These are phyloP conservation scores for Fusarium stilboides DNA, from an alignment of 2,329 filamentous ascomycete species.

Conservation along the genomic window DNA sequence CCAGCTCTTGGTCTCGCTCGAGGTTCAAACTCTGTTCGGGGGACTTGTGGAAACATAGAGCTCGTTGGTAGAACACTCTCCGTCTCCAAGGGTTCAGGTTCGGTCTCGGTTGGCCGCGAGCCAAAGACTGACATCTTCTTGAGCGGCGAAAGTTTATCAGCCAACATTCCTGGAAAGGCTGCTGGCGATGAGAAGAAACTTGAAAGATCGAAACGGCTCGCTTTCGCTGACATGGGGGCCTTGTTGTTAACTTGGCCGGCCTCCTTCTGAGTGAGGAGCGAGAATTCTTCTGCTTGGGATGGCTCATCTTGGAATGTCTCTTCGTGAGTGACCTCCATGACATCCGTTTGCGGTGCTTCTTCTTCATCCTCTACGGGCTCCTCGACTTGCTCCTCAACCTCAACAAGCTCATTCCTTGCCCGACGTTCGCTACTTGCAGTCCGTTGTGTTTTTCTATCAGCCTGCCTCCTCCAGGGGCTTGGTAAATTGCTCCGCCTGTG, in stretches of 20 bases:
- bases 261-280: slow-evolving; percentile 58
- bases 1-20: slow-evolving; percentile 52
- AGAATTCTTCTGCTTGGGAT: slow-evolving; percentile 59
- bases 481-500: slow-evolving; percentile 51
- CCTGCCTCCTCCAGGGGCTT: slow-evolving; percentile 58
- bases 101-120: slow-evolving; percentile 29
- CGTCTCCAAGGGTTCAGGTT: slow-evolving; percentile 39
- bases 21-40: slow-evolving; percentile 54
- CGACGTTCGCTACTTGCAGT: neutral
- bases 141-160: slow-evolving; percentile 51
- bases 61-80: slow-evolving; percentile 53
- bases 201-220: slow-evolving; percentile 63
- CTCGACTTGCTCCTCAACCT: neutral
- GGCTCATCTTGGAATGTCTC: slow-evolving; percentile 36
- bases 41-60: slow-evolving; percentile 59
- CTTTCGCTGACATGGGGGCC: slow-evolving; percentile 47
- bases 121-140: slow-evolving; percentile 43
- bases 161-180: slow-evolving; percentile 55
- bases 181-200: slow-evolving; percentile 73
- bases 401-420: slow-evolving; percentile 4
- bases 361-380: slow-evolving; percentile 8
- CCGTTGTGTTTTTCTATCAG: slow-evolving; percentile 42
- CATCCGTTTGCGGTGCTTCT: slow-evolving; percentile 28
- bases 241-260: slow-evolving; percentile 28
- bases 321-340: slow-evolving; percentile 24